Evolutionary conservation across 108 stramenopile genomes (phyloP).

Genomic region (Aurantiochytrium sp.): DNA sequence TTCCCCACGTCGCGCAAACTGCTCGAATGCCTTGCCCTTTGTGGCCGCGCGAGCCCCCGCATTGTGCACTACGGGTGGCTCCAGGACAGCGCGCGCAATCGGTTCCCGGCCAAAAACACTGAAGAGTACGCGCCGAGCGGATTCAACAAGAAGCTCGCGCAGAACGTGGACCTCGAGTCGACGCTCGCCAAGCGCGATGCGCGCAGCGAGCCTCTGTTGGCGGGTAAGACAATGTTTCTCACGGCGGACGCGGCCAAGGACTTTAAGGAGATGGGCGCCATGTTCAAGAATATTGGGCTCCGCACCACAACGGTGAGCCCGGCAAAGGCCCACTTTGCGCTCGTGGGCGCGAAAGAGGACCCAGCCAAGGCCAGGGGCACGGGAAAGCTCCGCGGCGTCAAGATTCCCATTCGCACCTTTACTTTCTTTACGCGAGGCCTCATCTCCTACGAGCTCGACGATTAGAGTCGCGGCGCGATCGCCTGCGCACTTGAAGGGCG

Average conservation of each 20-base stretch:
- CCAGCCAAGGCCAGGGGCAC: not conserved
- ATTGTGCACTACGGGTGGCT: not conserved
- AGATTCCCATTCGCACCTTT: not conserved
- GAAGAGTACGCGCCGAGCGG: not conserved
- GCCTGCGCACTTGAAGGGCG: too few species aligned
- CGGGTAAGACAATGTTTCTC: not conserved
- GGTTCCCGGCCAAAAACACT: not conserved
- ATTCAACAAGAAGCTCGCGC: not conserved
- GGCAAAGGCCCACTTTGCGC: not conserved
- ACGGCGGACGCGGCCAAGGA: not conserved
- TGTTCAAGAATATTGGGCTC: not conserved
- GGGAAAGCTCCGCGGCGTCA: not conserved
- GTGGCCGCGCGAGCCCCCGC: not conserved
- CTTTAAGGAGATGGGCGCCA: not conserved
- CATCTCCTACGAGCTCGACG: not conserved
- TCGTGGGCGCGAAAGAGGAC: not conserved
- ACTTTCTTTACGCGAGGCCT: not conserved
- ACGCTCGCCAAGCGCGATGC: not conserved
- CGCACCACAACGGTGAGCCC: not conserved
- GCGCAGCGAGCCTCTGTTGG: not conserved
- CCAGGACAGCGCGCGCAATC: not conserved
- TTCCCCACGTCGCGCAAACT: not conserved
- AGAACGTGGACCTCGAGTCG: not conserved
- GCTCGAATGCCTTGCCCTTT: not conserved
- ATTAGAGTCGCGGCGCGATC: too few species aligned